Evolutionary conservation across 495 filamentous ascomycete genomes (phyloP).

Genomic region (Penicillium egyptiacum): DNA sequence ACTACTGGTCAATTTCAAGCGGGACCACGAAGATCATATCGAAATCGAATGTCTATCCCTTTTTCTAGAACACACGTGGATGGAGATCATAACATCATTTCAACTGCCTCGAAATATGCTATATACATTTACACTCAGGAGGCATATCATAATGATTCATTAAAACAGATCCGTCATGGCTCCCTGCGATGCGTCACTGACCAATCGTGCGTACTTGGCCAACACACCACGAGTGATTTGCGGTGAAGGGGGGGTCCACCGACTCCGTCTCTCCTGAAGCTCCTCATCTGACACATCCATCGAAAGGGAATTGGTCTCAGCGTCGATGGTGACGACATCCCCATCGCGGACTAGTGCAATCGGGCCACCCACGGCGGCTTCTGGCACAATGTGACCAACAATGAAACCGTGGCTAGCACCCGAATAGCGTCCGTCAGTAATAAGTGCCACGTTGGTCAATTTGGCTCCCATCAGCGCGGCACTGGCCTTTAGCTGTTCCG

Average conservation of each 20-base stretch:
- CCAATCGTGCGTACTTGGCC: constrained; percentile 83
- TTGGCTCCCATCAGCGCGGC: constrained; percentile 93
- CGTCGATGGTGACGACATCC: constrained; percentile 84
- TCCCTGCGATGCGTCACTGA: constrained; percentile 72
- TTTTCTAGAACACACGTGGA: not conserved
- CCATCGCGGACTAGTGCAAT: constrained; percentile 79
- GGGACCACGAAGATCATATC: constrained; percentile 6
- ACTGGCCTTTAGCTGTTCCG: constrained; percentile 89
- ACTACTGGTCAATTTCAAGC: constrained; percentile 8
- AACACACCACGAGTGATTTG: constrained; percentile 81
- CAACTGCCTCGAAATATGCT: not conserved
- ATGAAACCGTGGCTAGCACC: constrained; percentile 96
- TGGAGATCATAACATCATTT: constrained; percentile 12
- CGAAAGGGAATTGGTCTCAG: constrained; percentile 70
- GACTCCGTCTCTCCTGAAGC: constrained; percentile 61
- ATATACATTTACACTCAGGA: not conserved
- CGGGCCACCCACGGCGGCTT: constrained; percentile 80
- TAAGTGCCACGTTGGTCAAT: constrained; percentile 82
- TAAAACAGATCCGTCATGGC: constrained; percentile 57
- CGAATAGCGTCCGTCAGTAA: constrained; percentile 90
- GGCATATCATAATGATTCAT: constrained; percentile 8
- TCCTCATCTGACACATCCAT: constrained; percentile 77
- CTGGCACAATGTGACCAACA: constrained; percentile 90
- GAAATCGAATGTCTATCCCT: constrained; percentile 4
- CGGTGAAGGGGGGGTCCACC: constrained; percentile 72